Evolutionary conservation across 2,329 filamentous ascomycete species (phyloP).

Genomic region (Trichoderma atroviride): DNA sequence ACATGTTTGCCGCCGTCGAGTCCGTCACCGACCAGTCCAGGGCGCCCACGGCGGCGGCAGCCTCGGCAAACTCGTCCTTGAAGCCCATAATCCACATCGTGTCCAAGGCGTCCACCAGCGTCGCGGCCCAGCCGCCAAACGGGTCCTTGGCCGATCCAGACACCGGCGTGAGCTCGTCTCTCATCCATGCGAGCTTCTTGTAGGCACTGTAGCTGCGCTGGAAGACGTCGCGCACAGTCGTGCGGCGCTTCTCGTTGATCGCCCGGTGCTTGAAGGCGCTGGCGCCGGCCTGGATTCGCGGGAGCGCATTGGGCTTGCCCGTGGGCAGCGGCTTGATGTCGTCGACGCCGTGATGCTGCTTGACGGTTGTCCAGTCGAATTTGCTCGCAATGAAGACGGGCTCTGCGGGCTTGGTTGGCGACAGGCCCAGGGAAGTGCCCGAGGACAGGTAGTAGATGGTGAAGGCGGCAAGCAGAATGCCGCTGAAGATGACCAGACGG

Average conservation of each 20-base stretch:
- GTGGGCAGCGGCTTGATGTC: constrained; percentile 39
- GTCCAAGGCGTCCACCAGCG: constrained; percentile 62
- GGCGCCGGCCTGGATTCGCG: constrained; percentile 37
- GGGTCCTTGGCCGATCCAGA: constrained; percentile 49
- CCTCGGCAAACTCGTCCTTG: constrained; percentile 57
- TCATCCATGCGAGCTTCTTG: constrained; percentile 54
- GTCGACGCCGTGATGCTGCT: constrained; percentile 36
- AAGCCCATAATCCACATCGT: constrained; percentile 66
- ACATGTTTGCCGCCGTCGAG: constrained; percentile 49
- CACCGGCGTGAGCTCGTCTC: constrained; percentile 56
- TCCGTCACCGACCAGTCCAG: constrained; percentile 56
- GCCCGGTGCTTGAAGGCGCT: constrained; percentile 30
- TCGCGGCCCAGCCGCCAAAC: constrained; percentile 61
- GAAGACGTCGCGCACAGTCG: constrained; percentile 47
- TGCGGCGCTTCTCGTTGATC: constrained; percentile 37
- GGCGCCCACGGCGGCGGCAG: constrained; percentile 51
- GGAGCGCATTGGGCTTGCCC: constrained; percentile 34
- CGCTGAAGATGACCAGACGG: constrained; percentile 32
- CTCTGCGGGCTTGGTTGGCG: constrained; percentile 13
- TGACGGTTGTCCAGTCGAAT: constrained; percentile 39
- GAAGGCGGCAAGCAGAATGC: constrained; percentile 30
- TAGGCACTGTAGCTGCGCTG: constrained; percentile 54
- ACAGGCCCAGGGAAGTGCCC: neutral
- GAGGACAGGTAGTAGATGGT: constrained; percentile 29
- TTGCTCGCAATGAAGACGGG: constrained; percentile 33